Conservation (phyloP, 2,329 filamentous ascomycete species). For the Pestalotiopsis sp. region DNA sequence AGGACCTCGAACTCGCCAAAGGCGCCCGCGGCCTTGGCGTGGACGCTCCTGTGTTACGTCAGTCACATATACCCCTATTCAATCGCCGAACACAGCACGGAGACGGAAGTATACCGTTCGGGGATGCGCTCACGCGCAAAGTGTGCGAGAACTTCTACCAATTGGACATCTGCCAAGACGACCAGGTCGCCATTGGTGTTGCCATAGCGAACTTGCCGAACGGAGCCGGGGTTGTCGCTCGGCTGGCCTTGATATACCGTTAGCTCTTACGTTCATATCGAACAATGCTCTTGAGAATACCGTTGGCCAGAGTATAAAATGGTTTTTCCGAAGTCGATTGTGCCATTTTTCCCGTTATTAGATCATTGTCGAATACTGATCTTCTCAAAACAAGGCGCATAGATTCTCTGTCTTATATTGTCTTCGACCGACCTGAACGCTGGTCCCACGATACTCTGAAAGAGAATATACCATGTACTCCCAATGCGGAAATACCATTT, state of each 20-base stretch:
- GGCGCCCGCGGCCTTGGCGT: constrained; percentile 37
- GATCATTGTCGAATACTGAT: neutral
- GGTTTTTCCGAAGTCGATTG: neutral
- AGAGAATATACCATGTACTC: neutral
- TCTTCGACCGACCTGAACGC: neutral
- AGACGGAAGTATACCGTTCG: constrained; percentile 19
- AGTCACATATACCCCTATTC: too few species aligned
- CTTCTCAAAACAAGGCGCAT: neutral
- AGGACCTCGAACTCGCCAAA: constrained; percentile 46
- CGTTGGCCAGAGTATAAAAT: neutral
- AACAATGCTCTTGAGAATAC: neutral
- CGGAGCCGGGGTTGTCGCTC: neutral
- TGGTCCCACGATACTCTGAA: neutral
- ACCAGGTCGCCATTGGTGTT: constrained; percentile 1
- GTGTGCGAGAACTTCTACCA: constrained; percentile 39
- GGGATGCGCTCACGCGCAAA: constrained; percentile 28
- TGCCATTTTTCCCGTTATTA: neutral
- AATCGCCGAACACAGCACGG: too few species aligned
- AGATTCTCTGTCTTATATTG: neutral
- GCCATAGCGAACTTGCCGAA: constrained; percentile 1
- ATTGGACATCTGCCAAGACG: constrained; percentile 51
- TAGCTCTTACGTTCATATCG: neutral
- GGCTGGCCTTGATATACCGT: neutral
- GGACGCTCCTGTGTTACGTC: constrained; percentile 29
- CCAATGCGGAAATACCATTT: neutral